A percentile compares a stretch with the other conserved stretches of the same genome.
phyloP scores from a whole-genome alignment of 2,329 filamentous ascomycete species.

The Volutella citrinella region DNA sequence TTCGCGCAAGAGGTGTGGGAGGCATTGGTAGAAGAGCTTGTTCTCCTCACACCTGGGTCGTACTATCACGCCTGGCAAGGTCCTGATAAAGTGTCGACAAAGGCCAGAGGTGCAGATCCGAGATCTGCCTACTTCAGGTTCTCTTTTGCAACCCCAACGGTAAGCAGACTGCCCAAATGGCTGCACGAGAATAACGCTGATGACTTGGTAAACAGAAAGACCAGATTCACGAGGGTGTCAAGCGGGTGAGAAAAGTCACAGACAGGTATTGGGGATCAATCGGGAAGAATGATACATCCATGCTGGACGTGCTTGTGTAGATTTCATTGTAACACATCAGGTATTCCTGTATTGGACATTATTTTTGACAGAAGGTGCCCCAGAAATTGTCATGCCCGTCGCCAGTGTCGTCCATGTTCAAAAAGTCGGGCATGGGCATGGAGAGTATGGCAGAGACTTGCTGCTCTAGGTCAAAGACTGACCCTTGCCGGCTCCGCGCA shows the following conservation, averaged over 20 bases:
- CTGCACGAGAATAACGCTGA: background rate
- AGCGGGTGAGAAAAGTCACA: conserved; percentile 4
- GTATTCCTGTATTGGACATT: too few species aligned
- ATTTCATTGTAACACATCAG: too few species aligned
- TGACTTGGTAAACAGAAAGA: conserved; percentile 1
- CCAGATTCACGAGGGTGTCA: conserved; percentile 5
- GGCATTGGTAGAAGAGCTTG: conserved; percentile 14
- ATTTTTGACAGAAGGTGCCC: too few species aligned
- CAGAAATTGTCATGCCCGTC: too few species aligned
- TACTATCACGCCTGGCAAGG: conserved; percentile 32
- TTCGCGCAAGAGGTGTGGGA: conserved; percentile 23
- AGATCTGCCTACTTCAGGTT: conserved; percentile 24
- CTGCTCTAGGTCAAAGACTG: background rate
- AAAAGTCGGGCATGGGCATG: too few species aligned
- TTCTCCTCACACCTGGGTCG: conserved; percentile 28
- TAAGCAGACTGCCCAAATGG: conserved; percentile 8
- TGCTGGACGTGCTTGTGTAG: background rate
- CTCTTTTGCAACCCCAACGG: conserved; percentile 26
- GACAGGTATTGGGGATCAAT: conserved; percentile 4
- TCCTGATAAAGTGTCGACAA: conserved; percentile 19
- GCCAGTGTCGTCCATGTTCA: too few species aligned
- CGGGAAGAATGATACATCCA: background rate
- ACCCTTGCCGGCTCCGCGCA: background rate
- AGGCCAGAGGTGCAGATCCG: conserved; percentile 20
- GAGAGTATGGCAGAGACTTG: background rate